A percentile compares a stretch with the other conserved stretches of the same genome.
phyloP scores from a whole-genome alignment of 352 stramenopile species.

The Saprolegnia parasitica region DNA sequence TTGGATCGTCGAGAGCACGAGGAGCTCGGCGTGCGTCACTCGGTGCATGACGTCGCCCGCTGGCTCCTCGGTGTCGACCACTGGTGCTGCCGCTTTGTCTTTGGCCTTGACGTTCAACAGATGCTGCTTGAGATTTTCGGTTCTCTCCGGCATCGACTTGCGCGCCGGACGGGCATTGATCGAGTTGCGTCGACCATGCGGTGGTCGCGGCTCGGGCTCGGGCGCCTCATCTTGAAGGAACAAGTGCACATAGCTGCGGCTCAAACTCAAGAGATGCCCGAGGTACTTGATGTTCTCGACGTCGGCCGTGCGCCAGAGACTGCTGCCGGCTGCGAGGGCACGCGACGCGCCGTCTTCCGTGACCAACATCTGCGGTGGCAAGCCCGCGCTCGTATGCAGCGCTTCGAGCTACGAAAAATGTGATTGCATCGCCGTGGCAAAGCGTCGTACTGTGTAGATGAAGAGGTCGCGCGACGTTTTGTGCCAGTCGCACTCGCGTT shows the following conservation, averaged over 20 bases:
- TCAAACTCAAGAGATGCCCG: conserved; percentile 12
- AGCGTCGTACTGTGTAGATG: background rate
- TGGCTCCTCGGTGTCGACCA: background rate
- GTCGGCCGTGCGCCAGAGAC: background rate
- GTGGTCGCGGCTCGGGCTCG: background rate
- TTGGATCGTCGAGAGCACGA: conserved; percentile 18
- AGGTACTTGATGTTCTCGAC: conserved; percentile 12
- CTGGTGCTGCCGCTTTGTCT: background rate
- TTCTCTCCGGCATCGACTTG: conserved; percentile 6
- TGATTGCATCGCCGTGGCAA: background rate
- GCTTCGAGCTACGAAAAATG: conserved; percentile 4
- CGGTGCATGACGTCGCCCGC: background rate
- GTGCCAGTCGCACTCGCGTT: conserved; percentile 23
- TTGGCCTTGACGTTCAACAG: conserved; percentile 13
- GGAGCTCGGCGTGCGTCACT: conserved; percentile 21
- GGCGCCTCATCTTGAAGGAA: background rate
- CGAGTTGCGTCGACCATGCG: background rate
- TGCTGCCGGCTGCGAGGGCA: conserved; percentile 2
- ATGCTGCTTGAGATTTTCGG: conserved; percentile 22
- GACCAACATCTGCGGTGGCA: conserved; percentile 13
- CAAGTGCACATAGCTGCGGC: conserved; percentile 19
- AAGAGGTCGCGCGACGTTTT: background rate
- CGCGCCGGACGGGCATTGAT: background rate
- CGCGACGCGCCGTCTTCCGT: conserved; percentile 2
- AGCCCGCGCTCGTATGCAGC: background rate